Base-by-base conservation (phyloP, 2,329 filamentous ascomycete species). In the Penicillium sp. region DNA sequence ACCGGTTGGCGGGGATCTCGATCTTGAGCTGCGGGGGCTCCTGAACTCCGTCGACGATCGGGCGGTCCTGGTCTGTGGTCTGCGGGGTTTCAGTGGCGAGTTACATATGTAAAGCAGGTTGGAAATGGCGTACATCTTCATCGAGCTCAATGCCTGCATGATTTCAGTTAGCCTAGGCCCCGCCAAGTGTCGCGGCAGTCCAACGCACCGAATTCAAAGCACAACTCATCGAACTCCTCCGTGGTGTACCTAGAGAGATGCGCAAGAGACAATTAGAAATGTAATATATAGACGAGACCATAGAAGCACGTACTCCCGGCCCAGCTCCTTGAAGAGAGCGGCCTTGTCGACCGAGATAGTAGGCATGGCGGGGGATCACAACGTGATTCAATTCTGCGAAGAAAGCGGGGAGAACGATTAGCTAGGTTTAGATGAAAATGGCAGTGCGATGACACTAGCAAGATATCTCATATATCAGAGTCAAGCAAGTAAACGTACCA, bases 271-370 rank as follows among this genome's bases (percentile, higher is more conserved):
- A 42, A 23, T 55, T 44, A 49, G 58, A 32, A 9, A 35, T 27
- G 72, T 13, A 18, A 10, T 29, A 18, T 7, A 10, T 15, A 40
- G 3, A 38, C 10, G 10, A 2, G 20, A 7, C 27, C n/a, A 5
- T 2, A 32, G 35, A 18, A 40, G n/a, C 15, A 62, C 80, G 72
- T 81, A 96, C 82, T 93, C 85, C 75, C 86, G 85, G 67, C 90
- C 92, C 52, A 98, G 82, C 70, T 88, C 90, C 76, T 95, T 85
- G 80, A 88, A 97, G 69, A 98, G 88, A 68, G 86, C 89, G 66
- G 90, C 91, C 78, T 97, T 98, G 79, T 97, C 88, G 64, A 97
- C 91, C 63, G 86, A 81, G 64, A 98, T 96, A 70, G 93, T 98
- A 75, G 93, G 93, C 93, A 96, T 96, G 54, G 71, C 82, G 72